Percentiles rank a stretch among this genome's conserved stretches.
phyloP scores from a whole-genome alignment of 2,329 filamentous ascomycete genomes.

The Lomentospora prolificans region DNA sequence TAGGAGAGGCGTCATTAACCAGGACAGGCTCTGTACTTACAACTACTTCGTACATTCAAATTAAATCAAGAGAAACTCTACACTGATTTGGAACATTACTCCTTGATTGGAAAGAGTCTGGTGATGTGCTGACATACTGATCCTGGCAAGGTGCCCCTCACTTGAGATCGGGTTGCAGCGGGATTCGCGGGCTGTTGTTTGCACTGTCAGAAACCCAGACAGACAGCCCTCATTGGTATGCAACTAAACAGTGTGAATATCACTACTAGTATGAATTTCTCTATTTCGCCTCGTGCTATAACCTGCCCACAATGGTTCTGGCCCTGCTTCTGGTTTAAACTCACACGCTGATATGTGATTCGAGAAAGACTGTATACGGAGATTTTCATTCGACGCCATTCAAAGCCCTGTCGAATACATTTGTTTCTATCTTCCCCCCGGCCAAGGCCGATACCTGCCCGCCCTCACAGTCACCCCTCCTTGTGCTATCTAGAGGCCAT shows the following conservation, averaged over 20 bases:
- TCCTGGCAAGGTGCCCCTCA: no score
- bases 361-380: no score
- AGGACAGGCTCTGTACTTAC: not conserved
- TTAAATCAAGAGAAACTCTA: not conserved
- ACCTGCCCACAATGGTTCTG: not conserved
- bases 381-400: no score
- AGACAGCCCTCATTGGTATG: no score
- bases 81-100: not conserved
- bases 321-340: no score
- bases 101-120: not conserved
- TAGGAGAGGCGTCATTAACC: slow-evolving; percentile 3
- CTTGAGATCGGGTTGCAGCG: not conserved
- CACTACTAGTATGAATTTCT: not conserved
- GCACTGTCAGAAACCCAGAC: no score
- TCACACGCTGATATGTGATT: no score
- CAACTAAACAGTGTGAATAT: not conserved
- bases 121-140: not conserved
- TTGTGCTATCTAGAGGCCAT: no score
- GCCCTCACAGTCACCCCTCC: no score
- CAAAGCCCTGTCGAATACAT: no score
- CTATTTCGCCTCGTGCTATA: not conserved
- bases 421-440: no score
- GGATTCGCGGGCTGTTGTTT: not conserved
- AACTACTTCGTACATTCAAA: not conserved
- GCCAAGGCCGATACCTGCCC: no score